phyloP scores from a whole-genome alignment of 371 early-diverging fungal genomes.

The Mortierella sp. region DNA sequence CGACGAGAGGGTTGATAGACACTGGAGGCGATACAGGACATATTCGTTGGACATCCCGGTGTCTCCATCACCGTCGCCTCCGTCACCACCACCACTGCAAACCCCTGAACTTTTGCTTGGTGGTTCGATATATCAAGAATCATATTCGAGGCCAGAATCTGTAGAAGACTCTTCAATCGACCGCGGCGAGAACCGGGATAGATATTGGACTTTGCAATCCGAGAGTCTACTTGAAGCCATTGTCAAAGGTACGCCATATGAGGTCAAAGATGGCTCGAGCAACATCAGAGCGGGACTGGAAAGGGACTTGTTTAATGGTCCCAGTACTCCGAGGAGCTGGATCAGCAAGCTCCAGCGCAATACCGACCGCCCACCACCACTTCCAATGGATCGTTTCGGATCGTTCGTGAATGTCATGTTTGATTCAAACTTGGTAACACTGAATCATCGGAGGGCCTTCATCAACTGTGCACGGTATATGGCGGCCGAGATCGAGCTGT shows the following conservation, averaged over 20 bases:
- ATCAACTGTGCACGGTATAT: slow-evolving; percentile 39
- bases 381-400: slow-evolving; percentile 6
- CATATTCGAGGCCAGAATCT: background rate
- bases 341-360: background rate
- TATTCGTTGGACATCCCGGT: background rate
- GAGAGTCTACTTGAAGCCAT: slow-evolving; percentile 1
- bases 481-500: slow-evolving; percentile 14
- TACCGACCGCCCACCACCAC: background rate
- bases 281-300: background rate
- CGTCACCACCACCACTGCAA: background rate
- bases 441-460: slow-evolving; percentile 17
- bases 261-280: background rate
- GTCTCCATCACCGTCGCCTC: background rate
- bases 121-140: background rate
- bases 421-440: slow-evolving; percentile 24
- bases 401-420: slow-evolving; percentile 19
- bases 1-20: slow-evolving; percentile 3
- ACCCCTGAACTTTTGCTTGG: background rate
- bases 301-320: background rate
- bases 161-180: background rate
- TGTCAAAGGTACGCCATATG: slow-evolving; percentile 6
- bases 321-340: background rate
- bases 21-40: slow-evolving; percentile 5
- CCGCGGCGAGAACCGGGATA: slow-evolving; percentile 11
- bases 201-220: slow-evolving; percentile 21